Base-by-base conservation (phyloP, 2,329 filamentous ascomycete genomes). In the Teratosphaeria nubilosa region DNA sequence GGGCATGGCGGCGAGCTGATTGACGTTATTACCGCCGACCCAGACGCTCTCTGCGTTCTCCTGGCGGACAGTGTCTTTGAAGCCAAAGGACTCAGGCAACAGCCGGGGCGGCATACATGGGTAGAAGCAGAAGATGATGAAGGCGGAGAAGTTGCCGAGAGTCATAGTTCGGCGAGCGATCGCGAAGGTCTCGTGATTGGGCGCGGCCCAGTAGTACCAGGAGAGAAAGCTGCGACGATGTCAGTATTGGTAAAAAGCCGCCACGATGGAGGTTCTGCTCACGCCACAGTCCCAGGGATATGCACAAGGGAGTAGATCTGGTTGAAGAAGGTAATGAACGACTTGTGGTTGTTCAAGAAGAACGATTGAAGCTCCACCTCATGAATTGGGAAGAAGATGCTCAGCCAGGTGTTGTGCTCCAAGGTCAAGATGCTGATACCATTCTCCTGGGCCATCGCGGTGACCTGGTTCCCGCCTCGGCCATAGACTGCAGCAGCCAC, bases 131-230 rank as follows among this genome's bases (percentile, higher is more conserved):
- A 80, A 80, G 57, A 78, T 77, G 55, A 74, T 67, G 66, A 81
- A 81, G 53, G 79, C 77, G 63, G 78, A 70, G 65, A 82, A 77
- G 68, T 82, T 82, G 59, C 78, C 79, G 24, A 82, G 71, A 5
- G 75, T 77, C 68, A 78, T 73, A 34, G 76, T 77, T 14, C 76
- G 74, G 58, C 76, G 75, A 52, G 71, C 75, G 41, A 70, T 65
- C 48, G 76, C 71, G 61, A 77, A 78, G 22, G 73, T 74, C 31
- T 72, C 66, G 66, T 78, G 76, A 1, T 73, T 78, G 3, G 79
- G 78, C 3, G 82, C 81, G 50, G 79, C 77, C 67, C 81, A 82
- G 70, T 85, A 86, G 70, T 83, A 85, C 78, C 81, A 86, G 51
- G 79, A 82, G 56, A 85, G 80, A 68, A 85, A 85, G 57, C 82